phyloP scores from a whole-genome alignment of 2,329 filamentous ascomycete genomes.

The Colletotrichum phormii region DNA sequence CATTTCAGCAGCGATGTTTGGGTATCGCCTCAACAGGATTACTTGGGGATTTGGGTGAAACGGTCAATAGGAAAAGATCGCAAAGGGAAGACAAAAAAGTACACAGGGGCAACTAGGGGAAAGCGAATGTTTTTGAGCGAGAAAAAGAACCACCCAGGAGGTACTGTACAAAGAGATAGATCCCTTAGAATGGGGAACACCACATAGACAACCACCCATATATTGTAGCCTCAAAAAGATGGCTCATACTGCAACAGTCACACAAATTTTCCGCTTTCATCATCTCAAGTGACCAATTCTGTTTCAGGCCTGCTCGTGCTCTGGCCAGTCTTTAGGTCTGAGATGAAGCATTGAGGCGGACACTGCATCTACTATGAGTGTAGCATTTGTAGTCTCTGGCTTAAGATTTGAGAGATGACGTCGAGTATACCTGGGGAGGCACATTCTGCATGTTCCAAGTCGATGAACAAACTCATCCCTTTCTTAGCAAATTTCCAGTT shows the following conservation, averaged over 20 bases:
- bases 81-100: constrained; percentile 4
- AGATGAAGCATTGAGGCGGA: too few relatives aligned
- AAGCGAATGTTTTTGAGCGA: neutral
- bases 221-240: constrained; percentile 1
- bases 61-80: neutral
- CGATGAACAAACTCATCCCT: neutral
- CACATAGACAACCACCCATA: neutral
- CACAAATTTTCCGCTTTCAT: neutral
- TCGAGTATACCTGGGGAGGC: neutral
- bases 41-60: neutral
- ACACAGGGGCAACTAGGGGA: constrained; percentile 1
- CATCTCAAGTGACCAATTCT: neutral
- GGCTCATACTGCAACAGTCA: neutral
- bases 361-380: too few relatives aligned
- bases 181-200: constrained; percentile 1
- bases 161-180: constrained; percentile 27
- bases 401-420: neutral
- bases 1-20: neutral
- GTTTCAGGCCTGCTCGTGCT: neutral
- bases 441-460: neutral
- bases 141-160: neutral
- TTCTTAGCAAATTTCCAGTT: neutral
- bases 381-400: neutral
- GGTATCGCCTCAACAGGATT: neutral
- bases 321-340: too few relatives aligned